phyloP scores from a whole-genome alignment of 352 stramenopile genomes.

The Saprolegnia diclina region DNA sequence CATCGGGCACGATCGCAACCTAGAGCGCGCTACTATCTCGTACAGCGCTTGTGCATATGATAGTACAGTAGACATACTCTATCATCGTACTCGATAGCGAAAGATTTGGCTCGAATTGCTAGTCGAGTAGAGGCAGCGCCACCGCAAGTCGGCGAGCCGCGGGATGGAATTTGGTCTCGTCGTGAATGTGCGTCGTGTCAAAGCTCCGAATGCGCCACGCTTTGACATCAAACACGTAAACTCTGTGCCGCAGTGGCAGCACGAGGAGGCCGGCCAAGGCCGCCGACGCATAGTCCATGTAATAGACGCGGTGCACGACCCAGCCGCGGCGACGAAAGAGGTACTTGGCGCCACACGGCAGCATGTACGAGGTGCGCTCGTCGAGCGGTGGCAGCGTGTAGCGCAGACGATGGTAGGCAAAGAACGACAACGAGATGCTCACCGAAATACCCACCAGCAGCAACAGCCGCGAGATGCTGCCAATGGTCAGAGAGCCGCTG shows the following conservation, averaged over 20 bases:
- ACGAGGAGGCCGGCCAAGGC: neutral
- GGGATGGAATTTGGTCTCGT: too few species aligned
- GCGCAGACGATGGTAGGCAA: neutral
- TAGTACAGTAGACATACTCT: too few species aligned
- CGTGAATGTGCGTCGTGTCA: too few species aligned
- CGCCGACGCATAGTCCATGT: slow-evolving; percentile 14
- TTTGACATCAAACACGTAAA: slow-evolving; percentile 19
- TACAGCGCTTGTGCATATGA: too few species aligned
- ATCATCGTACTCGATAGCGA: too few species aligned
- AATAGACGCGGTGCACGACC: neutral
- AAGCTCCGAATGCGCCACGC: too few species aligned
- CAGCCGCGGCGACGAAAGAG: neutral
- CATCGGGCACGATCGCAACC: too few species aligned
- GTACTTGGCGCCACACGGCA: slow-evolving; percentile 19
- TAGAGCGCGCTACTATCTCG: too few species aligned
- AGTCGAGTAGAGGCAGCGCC: too few species aligned
- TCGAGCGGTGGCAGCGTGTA: neutral
- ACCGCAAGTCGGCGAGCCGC: too few species aligned
- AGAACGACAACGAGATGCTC: neutral
- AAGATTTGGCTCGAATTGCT: too few species aligned
- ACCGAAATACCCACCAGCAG: neutral
- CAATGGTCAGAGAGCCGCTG: neutral
- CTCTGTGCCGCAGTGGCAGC: neutral
- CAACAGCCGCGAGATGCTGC: neutral
- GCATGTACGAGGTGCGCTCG: neutral